A percentile compares a stretch with the other conserved stretches of the same genome.
These are phyloP conservation scores for Penicillium soppii DNA, from an alignment of 495 filamentous ascomycete genomes.

Conservation along the genomic window DNA sequence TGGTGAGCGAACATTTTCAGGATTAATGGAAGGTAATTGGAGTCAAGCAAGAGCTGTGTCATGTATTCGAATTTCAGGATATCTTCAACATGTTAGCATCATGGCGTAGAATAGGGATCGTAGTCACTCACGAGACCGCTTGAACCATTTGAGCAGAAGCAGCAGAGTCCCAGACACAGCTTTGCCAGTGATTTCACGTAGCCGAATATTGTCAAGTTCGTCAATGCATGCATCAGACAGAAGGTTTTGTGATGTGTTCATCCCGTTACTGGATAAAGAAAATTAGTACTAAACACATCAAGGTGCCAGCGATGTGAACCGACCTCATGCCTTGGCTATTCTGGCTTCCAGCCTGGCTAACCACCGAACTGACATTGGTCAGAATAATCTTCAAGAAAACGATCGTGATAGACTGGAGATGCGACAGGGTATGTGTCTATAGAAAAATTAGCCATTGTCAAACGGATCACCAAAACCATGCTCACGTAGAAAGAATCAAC, in stretches of 20 bases:
- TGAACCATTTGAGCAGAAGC: constrained; percentile 92
- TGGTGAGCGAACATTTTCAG: constrained; percentile 91
- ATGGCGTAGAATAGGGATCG: background rate
- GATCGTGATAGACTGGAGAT: constrained; percentile 92
- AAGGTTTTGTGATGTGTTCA: constrained; percentile 35
- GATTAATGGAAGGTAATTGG: constrained; percentile 88
- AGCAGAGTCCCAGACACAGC: constrained; percentile 84
- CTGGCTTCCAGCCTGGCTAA: constrained; percentile 51
- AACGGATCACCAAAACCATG: constrained; percentile 9
- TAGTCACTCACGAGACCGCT: constrained; percentile 77
- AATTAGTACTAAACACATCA: too few relatives aligned
- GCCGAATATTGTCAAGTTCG: constrained; percentile 75
- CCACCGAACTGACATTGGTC: constrained; percentile 69
- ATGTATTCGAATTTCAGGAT: constrained; percentile 95
- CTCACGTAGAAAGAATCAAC: constrained; percentile 86
- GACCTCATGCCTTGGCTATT: constrained; percentile 42
- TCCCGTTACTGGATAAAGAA: constrained; percentile 32
- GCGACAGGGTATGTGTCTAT: constrained; percentile 71
- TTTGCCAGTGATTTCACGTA: constrained; percentile 84
- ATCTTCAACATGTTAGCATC: constrained; percentile 53
- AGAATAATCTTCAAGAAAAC: constrained; percentile 86
- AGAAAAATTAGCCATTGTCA: constrained; percentile 2
- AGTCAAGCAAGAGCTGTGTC: constrained; percentile 87
- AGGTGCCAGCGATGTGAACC: too few relatives aligned
- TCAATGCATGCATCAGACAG: constrained; percentile 51